Conservation (phyloP, 192 early-diverging fungal genomes). For the Coemansia sp. region DNA sequence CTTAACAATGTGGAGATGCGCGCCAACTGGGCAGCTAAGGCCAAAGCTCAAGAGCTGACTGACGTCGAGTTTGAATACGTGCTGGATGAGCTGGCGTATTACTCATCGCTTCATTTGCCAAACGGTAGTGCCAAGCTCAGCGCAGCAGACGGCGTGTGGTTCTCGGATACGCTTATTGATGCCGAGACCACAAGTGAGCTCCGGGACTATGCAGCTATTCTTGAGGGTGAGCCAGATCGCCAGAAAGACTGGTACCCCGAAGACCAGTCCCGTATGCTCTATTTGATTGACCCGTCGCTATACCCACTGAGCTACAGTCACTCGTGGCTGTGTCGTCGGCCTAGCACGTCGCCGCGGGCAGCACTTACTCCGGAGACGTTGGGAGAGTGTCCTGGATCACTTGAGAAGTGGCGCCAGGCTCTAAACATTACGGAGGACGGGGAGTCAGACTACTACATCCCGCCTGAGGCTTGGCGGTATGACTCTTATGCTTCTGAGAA, state of each 20-base stretch:
- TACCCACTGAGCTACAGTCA: slow-evolving; percentile 20
- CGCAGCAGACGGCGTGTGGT: slow-evolving; percentile 7
- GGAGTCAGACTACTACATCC: not conserved
- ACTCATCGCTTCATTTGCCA: slow-evolving; percentile 12
- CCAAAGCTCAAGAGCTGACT: slow-evolving; percentile 5
- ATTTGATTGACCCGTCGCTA: slow-evolving; percentile 49
- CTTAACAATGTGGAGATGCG: slow-evolving; percentile 13
- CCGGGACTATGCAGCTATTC: no score
- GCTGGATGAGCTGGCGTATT: slow-evolving; percentile 30
- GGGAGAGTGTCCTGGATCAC: not conserved
- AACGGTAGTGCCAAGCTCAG: not conserved
- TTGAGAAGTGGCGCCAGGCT: not conserved
- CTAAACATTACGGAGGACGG: not conserved
- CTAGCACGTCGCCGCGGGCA: not conserved
- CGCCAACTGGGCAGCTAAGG: not conserved
- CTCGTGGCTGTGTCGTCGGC: not conserved
- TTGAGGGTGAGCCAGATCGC: no score
- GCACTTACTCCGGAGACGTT: not conserved
- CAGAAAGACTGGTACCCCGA: slow-evolving; percentile 41
- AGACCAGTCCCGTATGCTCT: slow-evolving; percentile 37
- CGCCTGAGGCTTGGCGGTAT: no score
- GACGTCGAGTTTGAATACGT: slow-evolving; percentile 22
- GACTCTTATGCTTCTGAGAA: no score
- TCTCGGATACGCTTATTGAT: no score
- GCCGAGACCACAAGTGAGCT: no score